phyloP scores from a whole-genome alignment of 495 filamentous ascomycete species.

The Aspergillus wentii region DNA sequence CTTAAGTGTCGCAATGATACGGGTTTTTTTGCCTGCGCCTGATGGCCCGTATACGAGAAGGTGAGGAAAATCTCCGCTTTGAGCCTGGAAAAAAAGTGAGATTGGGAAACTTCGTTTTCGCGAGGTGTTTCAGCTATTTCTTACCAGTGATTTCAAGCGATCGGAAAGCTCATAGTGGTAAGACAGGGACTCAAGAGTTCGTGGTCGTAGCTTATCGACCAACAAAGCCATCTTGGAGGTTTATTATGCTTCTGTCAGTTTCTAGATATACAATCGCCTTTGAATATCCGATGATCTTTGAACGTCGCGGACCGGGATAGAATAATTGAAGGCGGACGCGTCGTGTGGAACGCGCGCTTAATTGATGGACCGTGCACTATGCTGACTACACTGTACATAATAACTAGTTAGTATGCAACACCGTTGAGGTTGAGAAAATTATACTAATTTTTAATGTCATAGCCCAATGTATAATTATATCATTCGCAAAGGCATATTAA shows the following conservation, averaged over 20 bases:
- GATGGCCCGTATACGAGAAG: constrained; percentile 95
- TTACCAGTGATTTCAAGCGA: constrained; percentile 80
- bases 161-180: constrained; percentile 88
- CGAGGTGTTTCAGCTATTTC: constrained; percentile 11
- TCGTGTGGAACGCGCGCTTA: constrained; percentile 37
- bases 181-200: constrained; percentile 76
- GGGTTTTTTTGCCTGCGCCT: constrained; percentile 95
- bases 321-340: constrained; percentile 36
- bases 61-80: constrained; percentile 95
- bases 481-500: too few relatives aligned
- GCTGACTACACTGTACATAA: too few relatives aligned
- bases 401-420: too few relatives aligned
- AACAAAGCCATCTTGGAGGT: constrained; percentile 72
- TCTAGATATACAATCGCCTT: too few relatives aligned
- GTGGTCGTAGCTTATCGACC: constrained; percentile 92
- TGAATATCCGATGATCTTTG: constrained; percentile 15
- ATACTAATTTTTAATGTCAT: too few relatives aligned
- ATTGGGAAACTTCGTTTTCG: constrained; percentile 1
- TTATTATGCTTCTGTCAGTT: too few relatives aligned
- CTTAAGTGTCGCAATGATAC: constrained; percentile 88
- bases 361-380: constrained; percentile 34
- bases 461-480: too few relatives aligned
- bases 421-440: too few relatives aligned
- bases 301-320: too few relatives aligned
- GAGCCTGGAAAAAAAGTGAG: constrained; percentile 54